Percentiles rank a stretch among this genome's conserved stretches.
These are phyloP conservation scores for Begonia fuchsioides DNA, from an alignment of 306 rosid species.

Conservation along the genomic window DNA sequence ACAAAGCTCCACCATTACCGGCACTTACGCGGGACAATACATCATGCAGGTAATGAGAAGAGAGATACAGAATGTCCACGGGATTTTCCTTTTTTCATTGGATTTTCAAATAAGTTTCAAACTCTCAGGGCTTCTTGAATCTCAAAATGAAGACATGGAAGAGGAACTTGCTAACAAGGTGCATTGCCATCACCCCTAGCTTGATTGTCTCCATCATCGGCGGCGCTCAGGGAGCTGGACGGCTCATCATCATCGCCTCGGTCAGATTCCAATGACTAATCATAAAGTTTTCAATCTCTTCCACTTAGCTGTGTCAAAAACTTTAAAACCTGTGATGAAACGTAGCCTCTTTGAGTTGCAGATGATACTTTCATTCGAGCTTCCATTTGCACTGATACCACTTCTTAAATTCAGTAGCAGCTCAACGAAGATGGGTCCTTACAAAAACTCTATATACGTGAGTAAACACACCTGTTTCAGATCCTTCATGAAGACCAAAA, in stretches of 20 bases:
- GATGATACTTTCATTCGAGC: too few relatives aligned
- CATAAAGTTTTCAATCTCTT: not conserved
- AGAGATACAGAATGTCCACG: not conserved
- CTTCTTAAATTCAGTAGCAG: too few relatives aligned
- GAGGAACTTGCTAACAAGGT: constrained; percentile 57
- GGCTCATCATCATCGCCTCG: constrained; percentile 74
- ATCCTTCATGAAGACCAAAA: too few relatives aligned
- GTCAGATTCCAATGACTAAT: constrained; percentile 17
- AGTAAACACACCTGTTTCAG: constrained; percentile 2
- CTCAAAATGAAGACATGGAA: constrained; percentile 65
- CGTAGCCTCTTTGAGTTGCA: constrained; percentile 8
- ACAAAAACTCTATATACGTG: constrained; percentile 52
- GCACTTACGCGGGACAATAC: constrained; percentile 84
- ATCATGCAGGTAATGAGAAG: constrained; percentile 63
- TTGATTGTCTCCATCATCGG: constrained; percentile 63
- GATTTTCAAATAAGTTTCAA: not conserved
- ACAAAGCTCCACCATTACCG: constrained; percentile 83
- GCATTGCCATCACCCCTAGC: constrained; percentile 76
- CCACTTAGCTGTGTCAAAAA: not conserved
- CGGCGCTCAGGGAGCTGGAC: constrained; percentile 30
- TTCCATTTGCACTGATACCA: too few relatives aligned
- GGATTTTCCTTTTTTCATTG: not conserved
- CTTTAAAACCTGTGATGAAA: not conserved
- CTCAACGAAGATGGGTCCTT: constrained; percentile 95
- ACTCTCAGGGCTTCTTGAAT: constrained; percentile 68